phyloP scores from a whole-genome alignment of 192 early-diverging fungal species.

The Umbelopsis sp. region DNA sequence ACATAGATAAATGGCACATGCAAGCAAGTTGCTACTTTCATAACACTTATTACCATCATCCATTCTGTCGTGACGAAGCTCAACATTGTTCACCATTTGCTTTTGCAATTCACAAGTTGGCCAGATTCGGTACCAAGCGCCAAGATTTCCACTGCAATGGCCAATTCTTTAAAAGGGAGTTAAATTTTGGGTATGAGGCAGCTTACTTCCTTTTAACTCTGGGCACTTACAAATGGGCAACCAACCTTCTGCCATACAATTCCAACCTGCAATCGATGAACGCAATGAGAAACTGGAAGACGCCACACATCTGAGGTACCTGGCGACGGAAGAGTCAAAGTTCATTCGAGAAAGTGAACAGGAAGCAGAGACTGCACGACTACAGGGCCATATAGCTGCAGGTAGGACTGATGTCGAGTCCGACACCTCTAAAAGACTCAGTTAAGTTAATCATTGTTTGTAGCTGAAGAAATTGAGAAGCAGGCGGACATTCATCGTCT shows the following conservation, averaged over 20 bases:
- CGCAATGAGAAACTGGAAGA: not conserved
- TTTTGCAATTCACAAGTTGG: too few species aligned
- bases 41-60: too few species aligned
- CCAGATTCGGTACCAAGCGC: not conserved
- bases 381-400: not conserved
- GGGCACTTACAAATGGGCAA: not conserved
- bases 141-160: not conserved
- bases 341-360: constrained; percentile 10
- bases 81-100: too few species aligned
- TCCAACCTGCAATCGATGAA: constrained; percentile 5
- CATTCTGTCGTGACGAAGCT: too few species aligned
- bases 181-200: not conserved
- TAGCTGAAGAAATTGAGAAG: constrained; percentile 5
- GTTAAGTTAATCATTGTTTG: not conserved
- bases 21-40: too few species aligned
- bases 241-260: constrained; percentile 13
- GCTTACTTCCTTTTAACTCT: not conserved
- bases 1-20: too few species aligned
- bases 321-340: constrained; percentile 2
- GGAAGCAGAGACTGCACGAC: constrained; percentile 12
- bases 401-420: not conserved
- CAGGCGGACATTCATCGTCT: constrained; percentile 14
- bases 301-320: not conserved
- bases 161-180: too few species aligned
- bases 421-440: not conserved